Base-by-base conservation (phyloP, 805 yeast genomes). In the Yamadazyma philogaea region DNA sequence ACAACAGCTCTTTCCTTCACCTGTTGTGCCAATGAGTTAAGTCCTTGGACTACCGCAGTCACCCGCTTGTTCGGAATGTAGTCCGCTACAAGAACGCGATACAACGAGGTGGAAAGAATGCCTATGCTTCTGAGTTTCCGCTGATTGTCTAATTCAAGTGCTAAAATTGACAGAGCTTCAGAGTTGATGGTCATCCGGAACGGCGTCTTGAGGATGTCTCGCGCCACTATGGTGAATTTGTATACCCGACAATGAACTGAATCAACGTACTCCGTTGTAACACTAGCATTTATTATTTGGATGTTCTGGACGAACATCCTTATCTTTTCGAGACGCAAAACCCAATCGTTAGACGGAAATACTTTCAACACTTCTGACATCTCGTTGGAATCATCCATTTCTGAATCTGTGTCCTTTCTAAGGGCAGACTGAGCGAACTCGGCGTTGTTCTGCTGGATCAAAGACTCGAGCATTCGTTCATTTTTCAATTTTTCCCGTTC, bases 301-400 rank as follows among this genome's bases (percentile, higher is more conserved):
- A 67, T 34, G 37, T 48, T 40, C 1, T 65, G 62, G 39, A 48
- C 55, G 42, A 68, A 65, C 40, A 48, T 49, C 37, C 50, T 55
- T 14, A 64, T 49, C 34, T 55, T 46, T 7, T 47, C 34, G 21
- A 63, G 42, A 15, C 72, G 51, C 30, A 52, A 43, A 7, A 39
- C 20, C 68, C 71, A 65, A 37, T 67, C 59, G 7, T 48, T 45
- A 3, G 72, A 61, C 2, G 74, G 73, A 5, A 57, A 52, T 4
- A 68, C 72, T 37, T 63, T 54, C 38, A 68, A 46, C 17, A 56
- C 55, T 7, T 58, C 51, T 11, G 59, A 28, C 3, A 61, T 48
- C 11, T 44, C 46, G 16, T 44, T 45, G 16, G 56, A 54, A 36
- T 61, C 63, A 31, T 44, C 45, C 19, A 30, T 30, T 26, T 49